phyloP scores from a whole-genome alignment of 306 rosid species.

The Rosa chinensis region DNA sequence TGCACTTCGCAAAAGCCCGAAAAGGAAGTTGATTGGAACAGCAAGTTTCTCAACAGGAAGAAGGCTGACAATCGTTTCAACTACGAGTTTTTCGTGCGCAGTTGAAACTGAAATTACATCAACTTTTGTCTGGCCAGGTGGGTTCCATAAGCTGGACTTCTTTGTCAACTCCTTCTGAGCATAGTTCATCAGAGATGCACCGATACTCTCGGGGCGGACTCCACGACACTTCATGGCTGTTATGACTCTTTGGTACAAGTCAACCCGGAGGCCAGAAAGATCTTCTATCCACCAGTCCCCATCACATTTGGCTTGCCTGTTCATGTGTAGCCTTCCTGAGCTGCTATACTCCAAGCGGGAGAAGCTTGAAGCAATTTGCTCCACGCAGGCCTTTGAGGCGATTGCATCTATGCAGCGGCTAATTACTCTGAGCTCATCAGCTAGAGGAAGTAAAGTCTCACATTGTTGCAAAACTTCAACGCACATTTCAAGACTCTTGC shows the following conservation, averaged over 20 bases:
- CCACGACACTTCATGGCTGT: conserved; percentile 97
- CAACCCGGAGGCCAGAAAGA: conserved; percentile 80
- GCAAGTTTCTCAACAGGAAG: conserved; percentile 86
- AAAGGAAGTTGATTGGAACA: conserved; percentile 84
- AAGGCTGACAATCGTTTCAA: conserved; percentile 84
- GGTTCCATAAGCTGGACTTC: conserved; percentile 80
- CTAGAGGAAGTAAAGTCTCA: conserved; percentile 80
- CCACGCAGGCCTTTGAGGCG: conserved; percentile 94
- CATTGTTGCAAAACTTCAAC: conserved; percentile 92
- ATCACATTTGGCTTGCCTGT: conserved; percentile 78
- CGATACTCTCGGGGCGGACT: conserved; percentile 92
- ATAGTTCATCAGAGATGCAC: conserved; percentile 78
- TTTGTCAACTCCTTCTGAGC: conserved; percentile 89
- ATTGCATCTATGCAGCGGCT: conserved; percentile 89
- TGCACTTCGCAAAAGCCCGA: conserved; percentile 85
- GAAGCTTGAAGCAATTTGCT: conserved; percentile 97
- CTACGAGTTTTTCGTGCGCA: conserved; percentile 71
- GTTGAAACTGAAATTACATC: conserved; percentile 54
- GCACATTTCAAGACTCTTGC: conserved; percentile 93
- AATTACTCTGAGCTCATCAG: conserved; percentile 76
- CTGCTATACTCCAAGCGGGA: conserved; percentile 96
- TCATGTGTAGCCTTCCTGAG: conserved; percentile 96
- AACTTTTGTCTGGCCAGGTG: conserved; percentile 65
- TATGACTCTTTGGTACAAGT: conserved; percentile 81
- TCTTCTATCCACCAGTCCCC: conserved; percentile 99